These are phyloP conservation scores for Cladosporium oxysporum DNA, from an alignment of 2,329 filamentous ascomycete genomes.

Conservation along the genomic window DNA sequence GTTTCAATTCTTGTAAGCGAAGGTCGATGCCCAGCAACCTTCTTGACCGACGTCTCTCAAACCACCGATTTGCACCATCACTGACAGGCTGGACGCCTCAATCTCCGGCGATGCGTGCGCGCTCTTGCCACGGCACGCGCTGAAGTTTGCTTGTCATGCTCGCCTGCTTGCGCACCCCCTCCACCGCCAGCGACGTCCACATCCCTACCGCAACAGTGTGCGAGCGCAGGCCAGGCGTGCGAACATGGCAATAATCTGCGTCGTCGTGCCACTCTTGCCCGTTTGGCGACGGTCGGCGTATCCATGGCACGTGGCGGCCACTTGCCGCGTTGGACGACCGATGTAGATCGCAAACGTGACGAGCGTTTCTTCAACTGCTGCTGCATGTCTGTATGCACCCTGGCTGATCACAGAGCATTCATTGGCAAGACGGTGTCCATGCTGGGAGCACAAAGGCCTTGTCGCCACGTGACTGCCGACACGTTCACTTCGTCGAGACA, in stretches of 20 bases:
- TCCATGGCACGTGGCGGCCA: slow-evolving; percentile 17
- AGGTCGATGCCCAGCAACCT: slow-evolving; percentile 15
- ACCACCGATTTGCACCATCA: slow-evolving; percentile 17
- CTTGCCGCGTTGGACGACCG: slow-evolving; percentile 1
- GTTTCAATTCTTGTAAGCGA: slow-evolving; percentile 19
- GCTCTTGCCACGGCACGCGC: slow-evolving; percentile 2
- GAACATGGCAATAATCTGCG: slow-evolving; percentile 17
- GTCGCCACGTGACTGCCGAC: slow-evolving; percentile 9
- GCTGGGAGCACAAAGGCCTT: background rate
- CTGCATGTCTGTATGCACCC: background rate
- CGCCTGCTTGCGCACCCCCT: background rate
- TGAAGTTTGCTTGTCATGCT: slow-evolving; percentile 1
- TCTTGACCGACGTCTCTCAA: slow-evolving; percentile 2
- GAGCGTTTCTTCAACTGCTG: background rate
- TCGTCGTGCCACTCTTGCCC: slow-evolving; percentile 17
- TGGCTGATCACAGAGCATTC: slow-evolving; percentile 7
- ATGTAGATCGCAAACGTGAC: slow-evolving; percentile 19
- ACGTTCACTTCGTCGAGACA: slow-evolving; percentile 9
- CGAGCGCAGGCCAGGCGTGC: slow-evolving; percentile 11
- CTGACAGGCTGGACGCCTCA: background rate
- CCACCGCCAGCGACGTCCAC: slow-evolving; percentile 4
- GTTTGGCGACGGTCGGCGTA: background rate
- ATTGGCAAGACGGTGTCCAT: background rate
- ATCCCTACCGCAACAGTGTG: slow-evolving; percentile 12
- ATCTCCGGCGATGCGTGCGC: slow-evolving; percentile 13